Base-by-base conservation (phyloP, 163 green algal species). In the Scenedesmus sp. region DNA sequence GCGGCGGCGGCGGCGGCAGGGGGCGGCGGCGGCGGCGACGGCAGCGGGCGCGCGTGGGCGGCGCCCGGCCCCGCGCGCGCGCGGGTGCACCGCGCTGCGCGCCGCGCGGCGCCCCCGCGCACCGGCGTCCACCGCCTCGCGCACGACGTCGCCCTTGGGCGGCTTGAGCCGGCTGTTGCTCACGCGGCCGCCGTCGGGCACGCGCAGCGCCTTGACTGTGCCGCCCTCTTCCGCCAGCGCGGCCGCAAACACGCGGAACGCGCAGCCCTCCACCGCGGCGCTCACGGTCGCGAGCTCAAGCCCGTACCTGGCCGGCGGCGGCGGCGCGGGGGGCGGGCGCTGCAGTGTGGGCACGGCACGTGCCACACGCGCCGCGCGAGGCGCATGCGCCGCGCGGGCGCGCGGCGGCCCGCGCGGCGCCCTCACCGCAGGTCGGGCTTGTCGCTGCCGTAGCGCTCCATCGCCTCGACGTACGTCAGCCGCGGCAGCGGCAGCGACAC, bases 101-200 rank as follows among this genome's bases (percentile, higher is more conserved):
- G n/a, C n/a, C n/a, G n/a, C n/a, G 4, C 33, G 50, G 14, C 51
- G 50, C 58, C n/a, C 31, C 7, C 1, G 29, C 26, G 47, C 77
- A 82, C 86, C 85, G 51, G 70, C 76, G 60, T 67, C 63, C 13
- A 91, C 75, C 13, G 87, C 85, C 84, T 95, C 87, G 82, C 89
- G 87, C 47, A 91, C 88, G 2, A 99, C 81, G 81, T 99, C 96
- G 9, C 96, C 96, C 84, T 98, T 97, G 26, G 88, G 86, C 26
- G 91, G 87, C 85, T 99, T 99, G 47, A 99, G 64, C 22, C 95
- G 85, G 14, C 89, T 89, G 86, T 98, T 98, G 80, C 87, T 95
- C 60, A 99, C 90, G n/a, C 84, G 82, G 44, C 84, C 83, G 24
- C 93, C 92, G 57, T 94, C 84, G 7, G 93, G 92, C 48, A 99